A percentile compares a stretch with the other conserved stretches of the same genome.
These are phyloP conservation scores for Coemansia sp. DNA, from an alignment of 192 early-diverging fungal species.

Conservation along the genomic window DNA sequence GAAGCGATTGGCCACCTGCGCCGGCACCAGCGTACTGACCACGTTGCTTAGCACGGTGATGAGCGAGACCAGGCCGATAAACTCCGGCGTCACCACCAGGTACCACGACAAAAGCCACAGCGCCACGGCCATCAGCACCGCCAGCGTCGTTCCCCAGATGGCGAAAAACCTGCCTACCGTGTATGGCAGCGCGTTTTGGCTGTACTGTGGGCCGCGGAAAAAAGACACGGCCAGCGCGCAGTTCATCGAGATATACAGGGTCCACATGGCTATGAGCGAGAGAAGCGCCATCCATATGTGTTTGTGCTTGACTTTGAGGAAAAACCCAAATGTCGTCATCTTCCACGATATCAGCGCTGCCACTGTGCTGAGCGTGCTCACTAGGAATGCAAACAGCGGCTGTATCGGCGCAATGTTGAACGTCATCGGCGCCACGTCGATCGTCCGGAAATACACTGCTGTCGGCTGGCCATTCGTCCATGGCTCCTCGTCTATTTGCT, in stretches of 20 bases:
- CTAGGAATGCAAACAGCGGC: constrained; percentile 20
- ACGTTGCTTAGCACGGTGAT: constrained; percentile 32
- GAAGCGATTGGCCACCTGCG: constrained; percentile 42
- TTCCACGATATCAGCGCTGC: constrained; percentile 26
- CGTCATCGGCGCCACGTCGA: constrained; percentile 18
- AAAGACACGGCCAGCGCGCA: constrained; percentile 19
- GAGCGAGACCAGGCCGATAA: constrained; percentile 18
- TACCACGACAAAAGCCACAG: constrained; percentile 34
- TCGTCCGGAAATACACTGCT: constrained; percentile 7
- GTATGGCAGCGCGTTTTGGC: constrained; percentile 6
- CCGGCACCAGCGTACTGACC: constrained; percentile 32
- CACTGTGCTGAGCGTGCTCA: constrained; percentile 15
- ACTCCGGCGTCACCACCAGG: constrained; percentile 21
- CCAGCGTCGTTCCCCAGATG: constrained; percentile 19
- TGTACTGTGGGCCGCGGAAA: constrained; percentile 21
- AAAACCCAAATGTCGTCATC: constrained; percentile 21
- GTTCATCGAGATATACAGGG: constrained; percentile 14
- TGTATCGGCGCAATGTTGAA: constrained; percentile 22
- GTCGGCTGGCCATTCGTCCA: no score
- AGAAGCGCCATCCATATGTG: constrained; percentile 18
- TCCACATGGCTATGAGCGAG: background rate
- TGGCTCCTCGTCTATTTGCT: no score
- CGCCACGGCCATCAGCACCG: constrained; percentile 3
- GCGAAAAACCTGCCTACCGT: constrained; percentile 33
- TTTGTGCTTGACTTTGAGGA: constrained; percentile 12